Percentiles rank a stretch among this genome's conserved stretches.
These are phyloP conservation scores for Daldinia sp. DNA, from an alignment of 2,329 filamentous ascomycete species.

Conservation along the genomic window DNA sequence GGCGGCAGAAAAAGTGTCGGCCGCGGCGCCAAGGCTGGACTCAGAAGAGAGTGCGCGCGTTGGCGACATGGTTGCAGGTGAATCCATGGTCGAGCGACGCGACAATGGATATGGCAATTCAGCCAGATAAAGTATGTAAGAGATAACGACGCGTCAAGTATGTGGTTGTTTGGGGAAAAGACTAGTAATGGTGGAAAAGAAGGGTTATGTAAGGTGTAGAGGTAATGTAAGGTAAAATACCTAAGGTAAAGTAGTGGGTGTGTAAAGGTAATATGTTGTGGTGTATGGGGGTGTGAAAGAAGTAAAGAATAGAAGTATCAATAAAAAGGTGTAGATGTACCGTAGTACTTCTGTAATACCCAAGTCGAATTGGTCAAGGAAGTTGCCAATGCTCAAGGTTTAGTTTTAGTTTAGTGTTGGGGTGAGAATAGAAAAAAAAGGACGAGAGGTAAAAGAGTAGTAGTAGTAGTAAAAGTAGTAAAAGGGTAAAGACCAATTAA, in stretches of 20 bases:
- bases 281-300: neutral
- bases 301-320: neutral
- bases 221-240: neutral
- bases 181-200: conserved; percentile 5
- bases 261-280: neutral
- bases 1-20: conserved; percentile 62
- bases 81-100: conserved; percentile 45
- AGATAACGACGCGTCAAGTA: conserved; percentile 45
- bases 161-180: conserved; percentile 46
- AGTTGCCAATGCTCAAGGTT: conserved; percentile 11
- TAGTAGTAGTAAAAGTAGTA: conserved; percentile 13
- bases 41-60: conserved; percentile 51
- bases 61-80: conserved; percentile 44
- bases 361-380: conserved; percentile 13
- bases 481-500: conserved; percentile 13
- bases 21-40: conserved; percentile 48
- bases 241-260: too few relatives aligned
- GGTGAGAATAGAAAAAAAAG: conserved; percentile 9
- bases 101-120: conserved; percentile 35
- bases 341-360: conserved; percentile 7
- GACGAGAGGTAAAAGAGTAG: conserved; percentile 19
- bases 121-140: conserved; percentile 21
- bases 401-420: conserved; percentile 16
- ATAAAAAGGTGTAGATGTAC: neutral
- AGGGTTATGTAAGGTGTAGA: conserved; percentile 27